Conservation (phyloP, 257 asterid genomes). For the Vinca minor region DNA sequence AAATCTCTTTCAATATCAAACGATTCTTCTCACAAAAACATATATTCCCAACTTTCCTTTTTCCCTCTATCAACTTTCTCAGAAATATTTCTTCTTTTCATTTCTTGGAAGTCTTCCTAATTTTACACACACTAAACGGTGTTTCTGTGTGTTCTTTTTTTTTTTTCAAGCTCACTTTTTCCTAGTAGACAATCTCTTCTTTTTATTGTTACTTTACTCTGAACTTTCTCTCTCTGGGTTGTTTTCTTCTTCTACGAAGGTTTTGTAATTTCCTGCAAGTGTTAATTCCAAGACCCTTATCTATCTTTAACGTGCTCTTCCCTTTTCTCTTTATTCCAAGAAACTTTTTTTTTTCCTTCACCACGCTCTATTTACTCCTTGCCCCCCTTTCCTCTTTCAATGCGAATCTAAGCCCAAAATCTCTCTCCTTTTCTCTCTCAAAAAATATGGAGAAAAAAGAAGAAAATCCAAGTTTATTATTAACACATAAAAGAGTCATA, state of each 20-base stretch:
- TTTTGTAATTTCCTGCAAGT: conserved; percentile 7
- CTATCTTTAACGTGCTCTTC: conserved; percentile 31
- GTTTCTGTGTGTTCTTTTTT: background rate
- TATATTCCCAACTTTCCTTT: conserved; percentile 6
- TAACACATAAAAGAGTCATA: conserved; percentile 23
- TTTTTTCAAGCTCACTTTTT: conserved; percentile 10
- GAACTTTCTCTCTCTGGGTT: conserved; percentile 9
- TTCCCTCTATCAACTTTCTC: background rate
- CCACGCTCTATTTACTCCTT: conserved; percentile 15
- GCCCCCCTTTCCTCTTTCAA: conserved; percentile 39
- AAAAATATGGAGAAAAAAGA: conserved; percentile 17
- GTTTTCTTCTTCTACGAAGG: background rate
- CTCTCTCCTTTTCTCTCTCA: background rate
- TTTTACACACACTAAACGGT: background rate
- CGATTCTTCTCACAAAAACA: background rate
- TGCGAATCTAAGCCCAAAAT: conserved; percentile 50
- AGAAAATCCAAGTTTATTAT: conserved; percentile 20
- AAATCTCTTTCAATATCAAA: background rate
- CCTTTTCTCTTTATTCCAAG: conserved; percentile 55
- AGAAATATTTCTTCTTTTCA: background rate
- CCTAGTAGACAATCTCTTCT: conserved; percentile 20
- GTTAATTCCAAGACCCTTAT: conserved; percentile 21
- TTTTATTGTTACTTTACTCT: conserved; percentile 20
- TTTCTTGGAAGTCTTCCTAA: background rate
- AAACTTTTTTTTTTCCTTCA: conserved; percentile 20